Evolutionary conservation across 257 asterid genomes (phyloP), one percentile per base, ranked within the genome.

Genomic region (Scutellaria minor): DNA sequence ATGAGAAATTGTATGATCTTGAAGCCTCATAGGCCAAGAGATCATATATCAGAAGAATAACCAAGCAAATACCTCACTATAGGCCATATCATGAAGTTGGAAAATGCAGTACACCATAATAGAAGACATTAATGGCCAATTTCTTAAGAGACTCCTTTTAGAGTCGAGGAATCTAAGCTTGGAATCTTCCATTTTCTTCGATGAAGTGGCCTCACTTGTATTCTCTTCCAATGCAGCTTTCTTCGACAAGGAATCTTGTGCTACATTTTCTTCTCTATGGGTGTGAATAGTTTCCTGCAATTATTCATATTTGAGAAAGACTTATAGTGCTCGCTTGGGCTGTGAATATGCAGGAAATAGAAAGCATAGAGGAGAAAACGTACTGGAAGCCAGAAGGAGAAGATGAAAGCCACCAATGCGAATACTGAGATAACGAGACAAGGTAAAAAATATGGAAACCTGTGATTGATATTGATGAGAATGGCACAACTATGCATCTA

Each of bases 21-120:
- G 18, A 18, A 18, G 18, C 18, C 18, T 0, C 18, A 18, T 0
- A 18, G 18, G 18, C 18, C 18, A 18, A 18, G 18, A 18, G 18
- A 18, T 18, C 18, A 18, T 18, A 18, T 18, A 18, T 18, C 18
- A 18, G 18, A 18, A 18, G 18, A 18, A 18, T 18, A 18, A 18
- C 18, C 18, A 18, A 18, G 18, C 18, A 18, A 18, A 13, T 87
- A 92, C 97, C 97, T 93, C 97, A 8, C 86, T 53, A 52, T 93
- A 90, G 51, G 98, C 93, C 95, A 93, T 88, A 71, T 93, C 98
- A 24, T 93, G 98, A 80, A 93, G 91, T 64, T 89, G 88, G 83
- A 93, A 93, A 64, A 93, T 60, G 72, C 95, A 87, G 60, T 90
- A 93, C 65, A 86, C 88, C 62, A 87, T 73, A 50, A 93, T 88